These are phyloP conservation scores for Ampelomyces quisqualis DNA, from an alignment of 2,329 filamentous ascomycete species.

Conservation along the genomic window DNA sequence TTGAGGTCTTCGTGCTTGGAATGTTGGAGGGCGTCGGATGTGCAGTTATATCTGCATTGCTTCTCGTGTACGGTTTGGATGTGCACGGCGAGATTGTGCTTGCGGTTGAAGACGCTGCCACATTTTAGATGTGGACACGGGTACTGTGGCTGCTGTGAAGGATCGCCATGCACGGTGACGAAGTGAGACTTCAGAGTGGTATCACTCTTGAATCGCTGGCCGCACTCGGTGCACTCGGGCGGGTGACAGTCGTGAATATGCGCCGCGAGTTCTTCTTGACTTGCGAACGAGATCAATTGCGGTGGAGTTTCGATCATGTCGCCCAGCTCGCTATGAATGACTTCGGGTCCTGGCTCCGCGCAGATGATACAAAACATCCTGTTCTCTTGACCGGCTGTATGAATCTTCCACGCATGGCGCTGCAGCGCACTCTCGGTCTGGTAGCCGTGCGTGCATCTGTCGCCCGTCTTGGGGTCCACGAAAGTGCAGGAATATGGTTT, in stretches of 20 bases:
- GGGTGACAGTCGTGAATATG: constrained; percentile 74
- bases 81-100: constrained; percentile 80
- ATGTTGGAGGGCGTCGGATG: constrained; percentile 61
- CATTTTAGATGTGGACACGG: constrained; percentile 69
- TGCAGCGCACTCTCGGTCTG: constrained; percentile 71
- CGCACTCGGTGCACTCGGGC: constrained; percentile 73
- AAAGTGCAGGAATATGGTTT: constrained; percentile 71
- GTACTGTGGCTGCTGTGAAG: constrained; percentile 52
- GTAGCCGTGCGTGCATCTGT: constrained; percentile 67
- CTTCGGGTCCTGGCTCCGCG: constrained; percentile 36
- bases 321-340: constrained; percentile 30
- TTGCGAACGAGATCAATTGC: constrained; percentile 59
- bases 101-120: constrained; percentile 74
- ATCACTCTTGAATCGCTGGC: constrained; percentile 62
- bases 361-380: constrained; percentile 80
- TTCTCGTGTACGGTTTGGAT: constrained; percentile 75
- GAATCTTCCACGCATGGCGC: constrained; percentile 68
- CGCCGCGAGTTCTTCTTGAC: constrained; percentile 66
- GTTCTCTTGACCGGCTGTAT: constrained; percentile 57
- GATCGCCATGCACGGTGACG: constrained; percentile 65
- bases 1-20: constrained; percentile 56
- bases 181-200: constrained; percentile 63
- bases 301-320: constrained; percentile 14
- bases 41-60: constrained; percentile 73
- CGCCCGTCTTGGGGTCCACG: constrained; percentile 53